These are phyloP conservation scores for Auxenochlorella pyrenoidosa DNA, from an alignment of 139 green algal genomes.

Conservation along the genomic window DNA sequence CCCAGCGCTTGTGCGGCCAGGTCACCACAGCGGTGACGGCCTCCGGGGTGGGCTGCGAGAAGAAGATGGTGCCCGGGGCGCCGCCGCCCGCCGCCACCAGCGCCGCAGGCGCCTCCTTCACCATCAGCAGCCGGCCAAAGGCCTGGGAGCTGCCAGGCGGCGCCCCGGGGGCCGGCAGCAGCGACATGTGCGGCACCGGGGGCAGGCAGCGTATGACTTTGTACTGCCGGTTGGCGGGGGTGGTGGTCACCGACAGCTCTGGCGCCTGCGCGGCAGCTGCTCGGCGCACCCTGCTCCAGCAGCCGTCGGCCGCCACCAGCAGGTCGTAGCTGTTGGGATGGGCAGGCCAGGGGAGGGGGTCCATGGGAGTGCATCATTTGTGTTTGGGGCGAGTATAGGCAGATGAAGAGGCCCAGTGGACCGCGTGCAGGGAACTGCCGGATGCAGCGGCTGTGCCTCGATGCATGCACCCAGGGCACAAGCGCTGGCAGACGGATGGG, in stretches of 20 bases:
- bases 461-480: background rate
- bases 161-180: background rate
- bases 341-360: too few species aligned
- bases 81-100: slow-evolving; percentile 3
- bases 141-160: background rate
- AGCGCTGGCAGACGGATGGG: background rate
- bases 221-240: background rate
- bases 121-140: slow-evolving; percentile 7
- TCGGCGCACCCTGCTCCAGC: background rate
- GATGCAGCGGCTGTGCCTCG: background rate
- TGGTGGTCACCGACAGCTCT: background rate
- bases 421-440: too few species aligned
- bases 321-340: background rate
- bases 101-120: background rate
- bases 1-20: slow-evolving; percentile 2
- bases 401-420: too few species aligned
- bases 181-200: background rate
- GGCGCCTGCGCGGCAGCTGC: background rate
- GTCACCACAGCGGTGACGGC: slow-evolving; percentile 11
- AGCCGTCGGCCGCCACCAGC: slow-evolving; percentile 8
- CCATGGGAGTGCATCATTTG: too few species aligned
- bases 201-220: slow-evolving; percentile 1
- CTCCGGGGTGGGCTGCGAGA: background rate
- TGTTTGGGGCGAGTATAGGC: too few species aligned
- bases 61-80: slow-evolving; percentile 7